A percentile compares a stretch with the other conserved stretches of the same genome.
phyloP scores from a whole-genome alignment of 2,329 filamentous ascomycete species.

The Monilinia fructigena region DNA sequence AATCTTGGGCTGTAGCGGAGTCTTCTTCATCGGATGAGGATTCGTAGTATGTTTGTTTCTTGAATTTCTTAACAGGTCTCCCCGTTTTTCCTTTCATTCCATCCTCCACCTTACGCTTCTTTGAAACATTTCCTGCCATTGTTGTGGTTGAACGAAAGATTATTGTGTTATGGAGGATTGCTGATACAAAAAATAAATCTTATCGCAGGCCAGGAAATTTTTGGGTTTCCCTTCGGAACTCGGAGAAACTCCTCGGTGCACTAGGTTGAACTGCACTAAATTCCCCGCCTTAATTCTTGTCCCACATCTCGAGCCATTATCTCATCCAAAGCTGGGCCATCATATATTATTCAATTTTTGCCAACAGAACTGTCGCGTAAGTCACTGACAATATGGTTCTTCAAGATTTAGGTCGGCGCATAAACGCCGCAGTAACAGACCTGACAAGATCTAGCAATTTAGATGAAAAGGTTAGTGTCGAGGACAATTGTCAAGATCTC shows the following conservation, averaged over 20 bases:
- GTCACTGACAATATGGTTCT: conserved; percentile 72
- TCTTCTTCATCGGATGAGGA: conserved; percentile 53
- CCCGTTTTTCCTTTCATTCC: conserved; percentile 51
- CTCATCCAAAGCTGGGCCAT: conserved; percentile 10
- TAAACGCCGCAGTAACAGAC: conserved; percentile 93
- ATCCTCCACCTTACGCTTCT: conserved; percentile 60
- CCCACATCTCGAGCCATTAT: conserved; percentile 26
- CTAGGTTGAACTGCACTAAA: not conserved
- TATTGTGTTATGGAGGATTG: not conserved
- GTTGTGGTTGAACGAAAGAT: conserved; percentile 23
- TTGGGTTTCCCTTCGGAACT: conserved; percentile 17
- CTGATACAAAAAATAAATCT: conserved; percentile 19
- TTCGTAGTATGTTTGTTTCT: conserved; percentile 62
- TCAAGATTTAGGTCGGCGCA: conserved; percentile 96
- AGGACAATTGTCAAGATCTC: conserved; percentile 23
- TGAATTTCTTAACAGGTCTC: conserved; percentile 56
- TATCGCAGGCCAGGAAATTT: conserved; percentile 20
- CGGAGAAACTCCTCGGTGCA: conserved; percentile 17
- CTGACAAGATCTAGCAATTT: conserved; percentile 88
- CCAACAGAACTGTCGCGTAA: conserved; percentile 20
- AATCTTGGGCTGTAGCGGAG: conserved; percentile 42
- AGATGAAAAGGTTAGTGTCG: conserved; percentile 77
- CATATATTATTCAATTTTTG: not conserved
- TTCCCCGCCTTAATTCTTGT: conserved; percentile 20
- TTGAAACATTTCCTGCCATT: conserved; percentile 41